These are phyloP conservation scores for Candida incommunis DNA, from an alignment of 805 yeast species.

Conservation along the genomic window DNA sequence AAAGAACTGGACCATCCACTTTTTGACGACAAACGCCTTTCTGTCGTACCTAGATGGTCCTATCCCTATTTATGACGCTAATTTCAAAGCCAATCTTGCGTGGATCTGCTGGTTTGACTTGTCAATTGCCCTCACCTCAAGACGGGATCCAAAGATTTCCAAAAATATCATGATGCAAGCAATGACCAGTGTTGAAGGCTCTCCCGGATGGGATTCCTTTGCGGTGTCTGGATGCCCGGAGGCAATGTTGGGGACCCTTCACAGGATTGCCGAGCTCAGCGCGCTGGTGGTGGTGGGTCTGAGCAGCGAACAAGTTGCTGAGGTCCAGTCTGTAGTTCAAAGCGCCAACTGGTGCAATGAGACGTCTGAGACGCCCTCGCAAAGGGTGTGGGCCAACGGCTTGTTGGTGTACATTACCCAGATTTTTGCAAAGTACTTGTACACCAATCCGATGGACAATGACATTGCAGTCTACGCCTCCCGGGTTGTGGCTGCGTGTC, in stretches of 20 bases:
- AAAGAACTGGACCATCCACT: constrained; percentile 1
- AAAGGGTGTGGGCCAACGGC: background rate
- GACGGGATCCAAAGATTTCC: background rate
- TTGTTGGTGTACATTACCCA: background rate
- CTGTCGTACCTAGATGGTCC: background rate
- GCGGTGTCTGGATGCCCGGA: background rate
- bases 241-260: background rate
- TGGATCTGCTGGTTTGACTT: constrained; percentile 1
- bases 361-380: background rate
- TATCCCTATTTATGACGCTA: background rate
- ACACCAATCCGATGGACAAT: background rate
- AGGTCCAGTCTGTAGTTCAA: background rate
- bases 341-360: background rate
- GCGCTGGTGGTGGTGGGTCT: background rate
- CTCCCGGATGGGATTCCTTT: constrained; percentile 1
- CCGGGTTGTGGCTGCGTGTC: background rate
- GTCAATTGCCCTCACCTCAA: background rate
- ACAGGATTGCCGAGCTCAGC: background rate
- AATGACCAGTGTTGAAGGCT: background rate
- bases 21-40: background rate
- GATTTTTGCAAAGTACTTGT: background rate
- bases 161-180: background rate
- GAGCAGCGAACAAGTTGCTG: background rate
- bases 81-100: background rate
- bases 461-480: background rate